Base-by-base conservation (phyloP, 2,329 filamentous ascomycete species). In the Cryphonectria radicalis region DNA sequence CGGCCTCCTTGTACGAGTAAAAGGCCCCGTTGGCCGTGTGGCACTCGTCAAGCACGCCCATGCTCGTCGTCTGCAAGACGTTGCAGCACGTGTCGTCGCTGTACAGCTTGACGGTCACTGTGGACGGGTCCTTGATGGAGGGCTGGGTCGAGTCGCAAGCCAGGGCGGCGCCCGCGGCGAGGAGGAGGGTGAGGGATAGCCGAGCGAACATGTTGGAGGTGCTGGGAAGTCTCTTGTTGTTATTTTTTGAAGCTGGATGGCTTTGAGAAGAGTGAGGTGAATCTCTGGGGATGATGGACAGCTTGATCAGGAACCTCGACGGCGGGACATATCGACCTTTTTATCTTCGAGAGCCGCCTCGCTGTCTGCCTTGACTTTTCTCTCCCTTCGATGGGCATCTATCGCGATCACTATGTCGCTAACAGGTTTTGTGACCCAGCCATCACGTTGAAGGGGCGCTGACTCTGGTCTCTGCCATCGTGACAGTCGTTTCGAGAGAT, bases 101-200 rank as follows among this genome's bases (percentile, higher is more conserved):
- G n/a, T 57, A 57, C n/a, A 57, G 53, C 53, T 57, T 57, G n/a
- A 57, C n/a, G 53, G 53, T 57, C 53, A 57, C 53, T 10, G 53
- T 57, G 53, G 28, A 28, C 4, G n/a, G 11, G n/a, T 57, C 53
- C 53, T 57, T 57, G 53, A 57, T 57, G 28, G 17, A 8, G 8
- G 42, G 50, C 4, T 28, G 25, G 53, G 53, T 25, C 17, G 28
- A 5, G 53, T 37, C 64, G 22, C n/a, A n/a, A 25, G 13, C 53
- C 63, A n/a, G 37, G 53, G 25, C n/a, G 25, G 53, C 53, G 13
- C 53, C 11, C n/a, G 53, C n/a, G 53, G n/a, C 53, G 3, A 57
- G 3, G 40, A n/a, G 22, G n/a, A 57, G n/a, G n/a, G 25, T 10
- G 11, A 57, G 25, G 53, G 22, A 17, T 25, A 57, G 53, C 25